phyloP scores from a whole-genome alignment of 2,329 filamentous ascomycete species.

The Aureobasidium namibiae region DNA sequence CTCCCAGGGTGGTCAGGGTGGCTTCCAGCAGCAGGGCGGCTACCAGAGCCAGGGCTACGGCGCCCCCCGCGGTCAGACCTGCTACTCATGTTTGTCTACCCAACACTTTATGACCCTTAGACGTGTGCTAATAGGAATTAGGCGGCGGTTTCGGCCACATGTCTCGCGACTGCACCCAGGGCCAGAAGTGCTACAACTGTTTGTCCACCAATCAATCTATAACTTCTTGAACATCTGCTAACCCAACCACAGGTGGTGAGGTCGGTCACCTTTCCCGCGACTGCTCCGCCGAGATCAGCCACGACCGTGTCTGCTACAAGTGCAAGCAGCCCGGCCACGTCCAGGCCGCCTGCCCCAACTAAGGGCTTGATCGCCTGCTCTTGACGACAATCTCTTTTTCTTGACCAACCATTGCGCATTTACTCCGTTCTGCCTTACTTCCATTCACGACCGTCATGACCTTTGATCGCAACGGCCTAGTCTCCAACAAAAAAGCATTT shows the following conservation, averaged over 20 bases:
- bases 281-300: constrained; percentile 83
- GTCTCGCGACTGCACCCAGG: constrained; percentile 96
- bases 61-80: constrained; percentile 58
- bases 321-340: constrained; percentile 82
- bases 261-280: constrained; percentile 92
- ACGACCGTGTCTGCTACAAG: constrained; percentile 98
- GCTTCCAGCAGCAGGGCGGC: constrained; percentile 29
- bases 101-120: no score
- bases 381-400: constrained; percentile 13
- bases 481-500: constrained; percentile 6
- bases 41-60: constrained; percentile 40
- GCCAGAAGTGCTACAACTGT: constrained; percentile 99
- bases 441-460: constrained; percentile 12
- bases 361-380: constrained; percentile 28
- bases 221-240: constrained; percentile 17
- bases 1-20: constrained; percentile 52
- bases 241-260: constrained; percentile 53
- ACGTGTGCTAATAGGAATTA: no score
- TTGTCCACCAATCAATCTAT: constrained; percentile 23
- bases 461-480: constrained; percentile 8
- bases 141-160: constrained; percentile 94
- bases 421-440: background rate
- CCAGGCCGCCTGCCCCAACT: constrained; percentile 88
- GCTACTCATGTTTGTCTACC: constrained; percentile 99
- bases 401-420: constrained; percentile 10